A percentile compares a stretch with the other conserved stretches of the same genome.
phyloP scores from a whole-genome alignment of 2,329 filamentous ascomycete genomes.

The Cercospora janseana region DNA sequence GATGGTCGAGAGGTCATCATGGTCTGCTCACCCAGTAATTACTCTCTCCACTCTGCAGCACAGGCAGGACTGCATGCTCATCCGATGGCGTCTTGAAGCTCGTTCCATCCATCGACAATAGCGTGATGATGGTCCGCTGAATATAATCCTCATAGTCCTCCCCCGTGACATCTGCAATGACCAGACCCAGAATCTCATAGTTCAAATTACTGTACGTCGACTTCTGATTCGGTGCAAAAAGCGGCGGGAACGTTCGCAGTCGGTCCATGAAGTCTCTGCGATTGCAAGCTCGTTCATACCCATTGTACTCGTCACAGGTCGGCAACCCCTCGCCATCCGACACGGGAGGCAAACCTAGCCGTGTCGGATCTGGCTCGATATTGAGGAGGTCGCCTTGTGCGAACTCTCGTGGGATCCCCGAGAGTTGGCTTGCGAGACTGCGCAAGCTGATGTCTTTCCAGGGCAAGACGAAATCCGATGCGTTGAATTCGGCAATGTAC shows the following conservation, averaged over 20 bases:
- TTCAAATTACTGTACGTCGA: constrained; percentile 46
- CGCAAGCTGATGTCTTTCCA: no score
- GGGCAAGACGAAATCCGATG: no score
- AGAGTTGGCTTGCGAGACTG: constrained; percentile 30
- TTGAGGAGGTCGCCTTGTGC: no score
- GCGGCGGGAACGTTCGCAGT: constrained; percentile 35
- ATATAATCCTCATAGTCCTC: constrained; percentile 42
- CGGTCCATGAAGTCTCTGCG: constrained; percentile 37
- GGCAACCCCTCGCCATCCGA: constrained; percentile 33
- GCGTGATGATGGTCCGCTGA: constrained; percentile 41
- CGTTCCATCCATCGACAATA: constrained; percentile 39
- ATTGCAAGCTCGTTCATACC: constrained; percentile 36
- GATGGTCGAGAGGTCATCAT: no score
- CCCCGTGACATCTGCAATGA: constrained; percentile 41
- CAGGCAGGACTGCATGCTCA: no score
- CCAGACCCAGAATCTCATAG: constrained; percentile 45
- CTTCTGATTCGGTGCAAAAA: constrained; percentile 46
- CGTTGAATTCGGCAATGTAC: no score
- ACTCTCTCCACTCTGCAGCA: no score
- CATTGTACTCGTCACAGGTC: constrained; percentile 39
- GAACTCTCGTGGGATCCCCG: constrained; percentile 19
- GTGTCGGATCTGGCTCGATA: no score
- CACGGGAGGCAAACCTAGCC: constrained; percentile 10
- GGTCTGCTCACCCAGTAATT: no score
- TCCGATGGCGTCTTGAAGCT: no score